These are phyloP conservation scores for Fraxinus sp. DNA, from an alignment of 305 asterid species.

Conservation along the genomic window DNA sequence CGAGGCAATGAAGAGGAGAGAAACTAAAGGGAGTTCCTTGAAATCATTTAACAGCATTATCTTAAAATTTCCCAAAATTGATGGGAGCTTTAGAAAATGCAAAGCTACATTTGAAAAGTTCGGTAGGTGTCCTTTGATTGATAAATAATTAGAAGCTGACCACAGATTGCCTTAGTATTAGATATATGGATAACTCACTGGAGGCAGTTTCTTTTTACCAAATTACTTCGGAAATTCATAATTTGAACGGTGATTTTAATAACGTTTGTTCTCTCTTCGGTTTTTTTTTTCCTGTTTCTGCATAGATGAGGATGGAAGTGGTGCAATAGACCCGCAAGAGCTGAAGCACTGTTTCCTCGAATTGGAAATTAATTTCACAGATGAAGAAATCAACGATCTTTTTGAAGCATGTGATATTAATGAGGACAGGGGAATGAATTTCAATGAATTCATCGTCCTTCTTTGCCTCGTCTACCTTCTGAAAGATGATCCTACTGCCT, in stretches of 20 bases:
- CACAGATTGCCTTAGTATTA: not conserved
- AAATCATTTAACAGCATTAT: conserved; percentile 68
- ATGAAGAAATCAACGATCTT: conserved; percentile 72
- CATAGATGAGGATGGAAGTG: conserved; percentile 69
- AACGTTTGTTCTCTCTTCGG: not conserved
- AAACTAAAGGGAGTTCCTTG: conserved; percentile 56
- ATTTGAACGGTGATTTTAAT: not conserved
- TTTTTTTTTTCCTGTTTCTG: not conserved
- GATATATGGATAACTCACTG: not conserved
- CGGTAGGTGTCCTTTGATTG: conserved; percentile 35
- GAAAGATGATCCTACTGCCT: conserved; percentile 52
- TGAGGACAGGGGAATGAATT: conserved; percentile 63
- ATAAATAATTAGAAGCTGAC: not conserved
- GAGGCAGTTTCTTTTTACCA: not conserved
- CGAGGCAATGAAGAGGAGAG: conserved; percentile 67
- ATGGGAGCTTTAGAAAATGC: conserved; percentile 68
- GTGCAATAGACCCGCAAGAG: conserved; percentile 73
- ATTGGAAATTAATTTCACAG: conserved; percentile 58
- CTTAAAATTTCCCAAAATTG: conserved; percentile 77
- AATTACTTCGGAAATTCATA: not conserved
- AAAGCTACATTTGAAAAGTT: conserved; percentile 57
- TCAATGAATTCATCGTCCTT: conserved; percentile 85
- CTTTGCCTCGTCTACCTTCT: conserved; percentile 85
- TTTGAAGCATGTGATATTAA: conserved; percentile 80
- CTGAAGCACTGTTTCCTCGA: conserved; percentile 64